Percentiles rank a stretch among this genome's conserved stretches.
These are phyloP conservation scores for Blastobotrys robertii DNA, from an alignment of 805 yeast genomes.

Conservation along the genomic window DNA sequence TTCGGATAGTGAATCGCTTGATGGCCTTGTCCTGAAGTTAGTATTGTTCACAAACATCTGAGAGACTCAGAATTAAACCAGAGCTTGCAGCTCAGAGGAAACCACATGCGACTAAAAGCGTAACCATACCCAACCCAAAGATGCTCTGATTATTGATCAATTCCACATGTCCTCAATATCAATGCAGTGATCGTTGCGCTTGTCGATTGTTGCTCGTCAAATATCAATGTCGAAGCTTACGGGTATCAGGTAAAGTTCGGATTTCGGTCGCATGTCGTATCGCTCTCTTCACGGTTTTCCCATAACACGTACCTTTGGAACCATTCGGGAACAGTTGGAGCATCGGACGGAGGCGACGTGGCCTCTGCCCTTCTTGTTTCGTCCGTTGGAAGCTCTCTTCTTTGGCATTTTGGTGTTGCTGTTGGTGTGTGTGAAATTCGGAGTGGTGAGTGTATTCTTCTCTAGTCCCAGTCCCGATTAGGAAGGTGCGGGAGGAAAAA, in stretches of 20 bases:
- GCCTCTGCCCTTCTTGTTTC: conserved; percentile 99
- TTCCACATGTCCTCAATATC: not conserved
- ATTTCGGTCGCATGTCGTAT: no score
- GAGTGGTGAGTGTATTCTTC: no score
- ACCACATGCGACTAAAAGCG: not conserved
- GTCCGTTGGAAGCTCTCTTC: conserved; percentile 99
- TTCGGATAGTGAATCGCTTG: conserved; percentile 99
- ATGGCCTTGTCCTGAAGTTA: conserved; percentile 80
- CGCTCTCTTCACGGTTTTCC: no score
- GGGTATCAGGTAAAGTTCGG: no score
- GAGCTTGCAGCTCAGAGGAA: not conserved
- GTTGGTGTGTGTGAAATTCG: no score
- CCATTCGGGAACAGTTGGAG: conserved; percentile 99
- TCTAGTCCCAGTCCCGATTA: no score
- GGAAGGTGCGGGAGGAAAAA: no score
- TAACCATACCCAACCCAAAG: not conserved
- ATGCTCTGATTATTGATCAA: not conserved
- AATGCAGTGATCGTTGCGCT: not conserved
- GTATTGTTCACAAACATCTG: not conserved
- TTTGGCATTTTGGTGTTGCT: conserved; percentile 71
- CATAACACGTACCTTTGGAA: conserved; percentile 50
- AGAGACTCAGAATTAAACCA: not conserved
- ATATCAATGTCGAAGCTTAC: not conserved
- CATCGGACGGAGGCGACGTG: conserved; percentile 99
- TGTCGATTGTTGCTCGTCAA: not conserved